phyloP scores from a whole-genome alignment of 768 basidiomycete genomes.

The Kwoniella botswanensis region DNA sequence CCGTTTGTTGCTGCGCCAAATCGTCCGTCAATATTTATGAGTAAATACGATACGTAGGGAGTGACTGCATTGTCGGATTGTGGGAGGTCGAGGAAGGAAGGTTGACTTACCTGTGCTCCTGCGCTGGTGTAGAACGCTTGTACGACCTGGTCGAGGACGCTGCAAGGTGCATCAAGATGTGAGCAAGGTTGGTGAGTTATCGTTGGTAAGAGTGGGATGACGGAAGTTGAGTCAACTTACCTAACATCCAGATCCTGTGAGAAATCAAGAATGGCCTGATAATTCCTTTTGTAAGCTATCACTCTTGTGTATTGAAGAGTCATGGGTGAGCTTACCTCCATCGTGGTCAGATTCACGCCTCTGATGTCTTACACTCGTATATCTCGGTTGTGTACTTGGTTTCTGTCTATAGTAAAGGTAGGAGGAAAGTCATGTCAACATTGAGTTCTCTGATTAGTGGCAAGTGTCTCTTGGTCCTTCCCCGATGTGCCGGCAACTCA shows the following conservation, averaged over 20 bases:
- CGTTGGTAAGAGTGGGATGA: background rate
- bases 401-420: background rate
- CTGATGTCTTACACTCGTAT: background rate
- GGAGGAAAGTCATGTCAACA: background rate
- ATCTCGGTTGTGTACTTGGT: background rate
- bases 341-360: slow-evolving; percentile 21
- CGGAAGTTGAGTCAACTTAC: slow-evolving; percentile 27
- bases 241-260: slow-evolving; percentile 89
- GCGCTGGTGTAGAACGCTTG: slow-evolving; percentile 85
- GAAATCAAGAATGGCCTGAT: slow-evolving; percentile 87
- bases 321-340: slow-evolving; percentile 40
- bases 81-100: background rate
- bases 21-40: slow-evolving; percentile 6
- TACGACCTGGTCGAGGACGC: slow-evolving; percentile 88
- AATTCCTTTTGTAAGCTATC: slow-evolving; percentile 6
- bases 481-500: background rate
- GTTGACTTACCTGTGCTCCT: slow-evolving; percentile 73
- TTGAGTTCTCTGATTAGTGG: background rate
- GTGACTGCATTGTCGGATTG: background rate
- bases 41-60: background rate
- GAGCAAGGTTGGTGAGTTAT: background rate
- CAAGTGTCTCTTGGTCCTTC: background rate
- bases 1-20: slow-evolving; percentile 79
- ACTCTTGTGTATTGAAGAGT: no score
- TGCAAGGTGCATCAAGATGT: slow-evolving; percentile 3